phyloP scores from a whole-genome alignment of 176 grass and related monocot genomes.

The Rhipidocladum racemiflorum region DNA sequence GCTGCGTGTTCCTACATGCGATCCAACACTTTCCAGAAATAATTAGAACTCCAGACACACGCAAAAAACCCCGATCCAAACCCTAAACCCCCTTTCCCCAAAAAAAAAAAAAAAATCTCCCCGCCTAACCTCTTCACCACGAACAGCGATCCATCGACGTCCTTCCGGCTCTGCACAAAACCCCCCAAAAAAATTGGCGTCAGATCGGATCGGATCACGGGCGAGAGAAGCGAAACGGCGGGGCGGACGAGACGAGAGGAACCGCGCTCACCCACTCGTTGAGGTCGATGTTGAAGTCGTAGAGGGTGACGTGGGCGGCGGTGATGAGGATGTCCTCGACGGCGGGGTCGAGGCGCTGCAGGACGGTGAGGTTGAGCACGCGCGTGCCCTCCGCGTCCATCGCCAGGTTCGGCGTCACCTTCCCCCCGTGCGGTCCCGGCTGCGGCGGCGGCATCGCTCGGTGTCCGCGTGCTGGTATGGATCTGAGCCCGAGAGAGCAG shows the following conservation, averaged over 20 bases:
- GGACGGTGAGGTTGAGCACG: constrained; percentile 80
- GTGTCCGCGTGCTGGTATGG: neutral
- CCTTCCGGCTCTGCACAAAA: constrained; percentile 76
- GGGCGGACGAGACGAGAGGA: neutral
- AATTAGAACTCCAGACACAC: constrained; percentile 14
- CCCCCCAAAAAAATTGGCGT: neutral
- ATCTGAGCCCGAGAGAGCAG: neutral
- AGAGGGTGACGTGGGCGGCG: constrained; percentile 84
- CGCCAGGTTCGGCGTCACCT: constrained; percentile 73
- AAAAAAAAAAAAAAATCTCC: neutral
- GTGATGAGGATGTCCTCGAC: constrained; percentile 95
- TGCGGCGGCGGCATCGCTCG: constrained; percentile 18
- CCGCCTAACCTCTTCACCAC: constrained; percentile 80
- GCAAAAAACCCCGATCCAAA: constrained; percentile 2
- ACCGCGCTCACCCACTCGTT: constrained; percentile 71
- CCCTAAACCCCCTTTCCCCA: neutral
- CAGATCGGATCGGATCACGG: constrained; percentile 28
- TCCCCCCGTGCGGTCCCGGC: constrained; percentile 52
- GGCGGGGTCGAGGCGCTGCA: constrained; percentile 88
- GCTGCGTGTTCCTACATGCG: constrained; percentile 57
- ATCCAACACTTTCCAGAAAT: constrained; percentile 16
- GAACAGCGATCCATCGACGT: constrained; percentile 88
- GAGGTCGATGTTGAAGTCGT: constrained; percentile 90
- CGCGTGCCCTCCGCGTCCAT: constrained; percentile 68
- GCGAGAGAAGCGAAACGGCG: neutral